These are phyloP conservation scores for Trichoderma gracile DNA, from an alignment of 2,329 filamentous ascomycete species.

Conservation along the genomic window DNA sequence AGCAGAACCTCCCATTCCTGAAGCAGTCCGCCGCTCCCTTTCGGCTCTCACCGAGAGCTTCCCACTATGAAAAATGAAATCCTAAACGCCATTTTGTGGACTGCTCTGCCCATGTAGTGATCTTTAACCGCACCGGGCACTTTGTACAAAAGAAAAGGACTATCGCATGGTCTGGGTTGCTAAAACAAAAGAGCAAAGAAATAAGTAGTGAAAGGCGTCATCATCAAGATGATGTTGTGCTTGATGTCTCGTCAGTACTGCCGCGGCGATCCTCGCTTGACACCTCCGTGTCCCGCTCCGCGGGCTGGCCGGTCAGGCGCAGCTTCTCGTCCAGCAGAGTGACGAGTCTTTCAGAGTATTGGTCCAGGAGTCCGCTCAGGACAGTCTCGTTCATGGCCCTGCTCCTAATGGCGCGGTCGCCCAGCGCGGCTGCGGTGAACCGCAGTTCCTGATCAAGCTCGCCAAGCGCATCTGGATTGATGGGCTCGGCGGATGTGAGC, in stretches of 20 bases:
- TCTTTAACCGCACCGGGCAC: background rate
- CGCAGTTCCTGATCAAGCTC: constrained; percentile 66
- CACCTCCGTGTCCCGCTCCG: constrained; percentile 37
- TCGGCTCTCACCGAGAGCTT: background rate
- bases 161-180: background rate
- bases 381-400: constrained; percentile 58
- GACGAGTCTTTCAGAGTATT: constrained; percentile 73
- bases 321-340: constrained; percentile 73
- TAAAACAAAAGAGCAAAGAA: constrained; percentile 5
- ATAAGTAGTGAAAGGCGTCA: constrained; percentile 29
- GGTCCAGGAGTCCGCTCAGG: constrained; percentile 66
- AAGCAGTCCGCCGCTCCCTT: constrained; percentile 15
- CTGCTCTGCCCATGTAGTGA: constrained; percentile 13
- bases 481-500: constrained; percentile 56
- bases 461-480: constrained; percentile 59
- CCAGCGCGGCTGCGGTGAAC: constrained; percentile 61
- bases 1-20: constrained; percentile 19
- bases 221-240: constrained; percentile 40
- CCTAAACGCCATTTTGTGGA: constrained; percentile 25
- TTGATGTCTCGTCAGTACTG: constrained; percentile 40
- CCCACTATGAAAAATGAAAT: constrained; percentile 21
- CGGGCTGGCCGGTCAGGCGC: constrained; percentile 46
- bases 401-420: constrained; percentile 56
- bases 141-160: background rate
- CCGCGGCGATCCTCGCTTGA: constrained; percentile 36